Evolutionary conservation across 164 flowering plant genomes (phyloP), one percentile per base, ranked within the genome.

Genomic region (Echeveria elegans): DNA sequence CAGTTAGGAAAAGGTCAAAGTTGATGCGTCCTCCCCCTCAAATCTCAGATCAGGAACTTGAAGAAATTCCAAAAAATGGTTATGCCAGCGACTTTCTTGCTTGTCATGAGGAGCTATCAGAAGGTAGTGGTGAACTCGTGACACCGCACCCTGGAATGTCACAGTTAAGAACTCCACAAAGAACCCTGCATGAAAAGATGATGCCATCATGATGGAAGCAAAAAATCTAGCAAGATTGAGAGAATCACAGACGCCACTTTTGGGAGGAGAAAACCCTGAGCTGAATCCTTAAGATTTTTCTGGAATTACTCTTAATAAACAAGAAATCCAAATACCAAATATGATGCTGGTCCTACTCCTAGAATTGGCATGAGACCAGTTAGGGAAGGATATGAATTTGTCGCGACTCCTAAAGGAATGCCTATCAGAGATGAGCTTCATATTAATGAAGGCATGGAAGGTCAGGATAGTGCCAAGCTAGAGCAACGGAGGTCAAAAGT

Each of bases 121-220:
- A 86, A 74, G 99, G 97, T 31, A 91, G 84, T 81, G 91, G 83
- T 69, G 97, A 18, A 91, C 99, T 24, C 88, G 81, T 65, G 72
- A 89, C 99, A 34, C 96, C 99, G 41, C 77, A 81, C 29, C 88
- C 67, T 47, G 99, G 97, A 65, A 88, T 83, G 90, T 83, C 96
- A 16, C 96, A 97, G 36, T 43, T 83, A 50, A 83, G 96, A 29
- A 94, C 99, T 26, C 97, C 97, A 24, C 97, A 89, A 67, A 85
- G 99, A 72, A 94, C 7, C 99, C 97, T 40, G 84, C 87, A 59
- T 93, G 95, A 52, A 91, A 89, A 71, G 97, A 85, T 69, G 99
- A 94, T 77, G 93, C 99, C 66, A 85, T 94, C 65, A 88, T 94
- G 99, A 89, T 91, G 99, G 99, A 94, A 74, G 97, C 99, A 18